These are phyloP conservation scores for Apium graveolens DNA, from an alignment of 129 eudicot species.

Conservation along the genomic window DNA sequence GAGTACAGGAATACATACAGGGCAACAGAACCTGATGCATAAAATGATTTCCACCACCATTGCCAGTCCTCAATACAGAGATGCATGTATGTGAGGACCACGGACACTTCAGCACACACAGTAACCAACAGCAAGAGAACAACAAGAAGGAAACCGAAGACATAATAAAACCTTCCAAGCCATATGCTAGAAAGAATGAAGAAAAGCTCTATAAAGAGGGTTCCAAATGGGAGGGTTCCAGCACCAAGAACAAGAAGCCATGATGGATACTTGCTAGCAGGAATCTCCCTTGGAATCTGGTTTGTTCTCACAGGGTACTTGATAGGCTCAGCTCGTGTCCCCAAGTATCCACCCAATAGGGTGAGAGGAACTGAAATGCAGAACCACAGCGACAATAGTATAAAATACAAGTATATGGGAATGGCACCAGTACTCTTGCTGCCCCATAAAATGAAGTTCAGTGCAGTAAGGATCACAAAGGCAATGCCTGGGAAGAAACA, in stretches of 20 bases:
- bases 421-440: slow-evolving; percentile 63
- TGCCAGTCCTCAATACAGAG: slow-evolving; percentile 76
- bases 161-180: slow-evolving; percentile 46
- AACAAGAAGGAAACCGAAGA: slow-evolving; percentile 44
- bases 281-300: slow-evolving; percentile 61
- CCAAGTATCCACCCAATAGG: slow-evolving; percentile 53
- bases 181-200: slow-evolving; percentile 65
- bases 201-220: slow-evolving; percentile 56
- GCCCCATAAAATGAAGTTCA: slow-evolving; percentile 63
- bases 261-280: slow-evolving; percentile 56
- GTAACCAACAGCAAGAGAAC: slow-evolving; percentile 41
- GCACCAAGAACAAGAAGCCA: slow-evolving; percentile 74
- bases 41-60: slow-evolving; percentile 88
- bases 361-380: slow-evolving; percentile 65
- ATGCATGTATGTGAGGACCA: slow-evolving; percentile 58
- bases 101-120: slow-evolving; percentile 59
- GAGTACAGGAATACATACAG: slow-evolving; percentile 56
- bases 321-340: slow-evolving; percentile 45
- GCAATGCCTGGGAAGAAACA: slow-evolving; percentile 63
- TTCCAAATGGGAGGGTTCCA: slow-evolving; percentile 70
- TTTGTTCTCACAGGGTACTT: slow-evolving; percentile 57
- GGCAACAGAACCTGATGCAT: slow-evolving; percentile 56
- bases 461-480: slow-evolving; percentile 40
- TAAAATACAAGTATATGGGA: slow-evolving; percentile 48
- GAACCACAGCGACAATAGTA: slow-evolving; percentile 53